phyloP scores from a whole-genome alignment of 164 flowering plant species.

The Nelumbo lutea region DNA sequence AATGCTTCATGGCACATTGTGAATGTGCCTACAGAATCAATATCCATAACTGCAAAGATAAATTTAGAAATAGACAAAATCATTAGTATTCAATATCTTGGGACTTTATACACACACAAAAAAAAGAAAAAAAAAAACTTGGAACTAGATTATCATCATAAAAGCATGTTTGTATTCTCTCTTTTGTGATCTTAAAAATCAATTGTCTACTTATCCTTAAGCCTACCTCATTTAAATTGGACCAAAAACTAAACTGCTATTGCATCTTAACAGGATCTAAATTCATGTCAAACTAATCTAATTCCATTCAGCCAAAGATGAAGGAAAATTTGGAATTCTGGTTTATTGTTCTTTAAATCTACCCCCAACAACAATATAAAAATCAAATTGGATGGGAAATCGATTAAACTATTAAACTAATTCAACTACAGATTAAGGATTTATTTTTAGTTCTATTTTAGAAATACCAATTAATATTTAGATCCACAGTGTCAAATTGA shows the following conservation, averaged over 20 bases:
- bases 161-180: background rate
- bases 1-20: slow-evolving; percentile 94
- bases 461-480: too few relatives aligned
- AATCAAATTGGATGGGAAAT: background rate
- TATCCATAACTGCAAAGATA: slow-evolving; percentile 70
- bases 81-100: background rate
- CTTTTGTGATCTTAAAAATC: background rate
- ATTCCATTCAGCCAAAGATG: too few relatives aligned
- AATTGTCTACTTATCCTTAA: background rate
- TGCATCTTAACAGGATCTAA: background rate
- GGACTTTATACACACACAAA: too few relatives aligned
- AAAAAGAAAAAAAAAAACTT: too few relatives aligned
- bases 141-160: background rate
- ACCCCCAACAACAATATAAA: background rate
- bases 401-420: too few relatives aligned
- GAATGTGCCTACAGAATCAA: slow-evolving; percentile 95
- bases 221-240: background rate
- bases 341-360: too few relatives aligned
- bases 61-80: slow-evolving; percentile 3
- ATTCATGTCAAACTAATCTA: background rate
- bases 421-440: too few relatives aligned
- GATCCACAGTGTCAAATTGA: background rate
- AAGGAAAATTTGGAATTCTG: too few relatives aligned
- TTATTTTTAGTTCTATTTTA: too few relatives aligned
- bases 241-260: background rate